Conservation (phyloP, 78 protist genomes). For the Planoprotostelium fungivorum region DNA sequence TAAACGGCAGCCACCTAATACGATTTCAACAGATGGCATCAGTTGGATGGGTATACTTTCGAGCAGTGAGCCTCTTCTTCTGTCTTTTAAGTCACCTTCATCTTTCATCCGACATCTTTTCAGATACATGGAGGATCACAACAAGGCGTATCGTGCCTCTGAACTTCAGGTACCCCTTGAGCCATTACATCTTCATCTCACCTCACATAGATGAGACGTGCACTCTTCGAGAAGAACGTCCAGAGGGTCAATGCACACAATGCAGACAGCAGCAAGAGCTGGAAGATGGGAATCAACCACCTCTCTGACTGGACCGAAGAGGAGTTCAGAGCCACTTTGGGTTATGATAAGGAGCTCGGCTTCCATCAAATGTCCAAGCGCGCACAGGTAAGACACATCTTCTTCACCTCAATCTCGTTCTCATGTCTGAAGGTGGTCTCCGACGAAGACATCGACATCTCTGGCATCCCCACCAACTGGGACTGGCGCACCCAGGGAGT, state of each 20-base stretch:
- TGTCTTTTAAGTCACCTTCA: neutral
- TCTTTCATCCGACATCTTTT: neutral
- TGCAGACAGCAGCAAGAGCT: neutral
- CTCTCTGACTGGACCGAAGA: neutral
- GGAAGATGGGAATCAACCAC: neutral
- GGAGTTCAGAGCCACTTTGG: neutral
- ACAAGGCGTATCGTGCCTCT: neutral
- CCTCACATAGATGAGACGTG: no score
- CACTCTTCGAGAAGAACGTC: neutral
- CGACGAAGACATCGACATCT: neutral
- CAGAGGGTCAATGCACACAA: neutral
- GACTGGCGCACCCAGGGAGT: neutral
- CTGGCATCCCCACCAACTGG: neutral
- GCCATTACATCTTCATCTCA: no score
- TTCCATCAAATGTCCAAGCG: neutral
- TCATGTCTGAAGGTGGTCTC: neutral
- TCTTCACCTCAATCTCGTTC: neutral
- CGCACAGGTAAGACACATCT: neutral
- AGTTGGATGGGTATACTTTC: neutral
- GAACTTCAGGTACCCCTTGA: neutral
- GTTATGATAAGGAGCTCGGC: neutral
- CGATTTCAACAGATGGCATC: neutral
- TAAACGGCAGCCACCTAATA: no score
- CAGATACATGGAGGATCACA: neutral
- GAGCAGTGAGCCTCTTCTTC: neutral